Evolutionary conservation across 495 filamentous ascomycete genomes (phyloP).

Genomic region (Podospora australis): DNA sequence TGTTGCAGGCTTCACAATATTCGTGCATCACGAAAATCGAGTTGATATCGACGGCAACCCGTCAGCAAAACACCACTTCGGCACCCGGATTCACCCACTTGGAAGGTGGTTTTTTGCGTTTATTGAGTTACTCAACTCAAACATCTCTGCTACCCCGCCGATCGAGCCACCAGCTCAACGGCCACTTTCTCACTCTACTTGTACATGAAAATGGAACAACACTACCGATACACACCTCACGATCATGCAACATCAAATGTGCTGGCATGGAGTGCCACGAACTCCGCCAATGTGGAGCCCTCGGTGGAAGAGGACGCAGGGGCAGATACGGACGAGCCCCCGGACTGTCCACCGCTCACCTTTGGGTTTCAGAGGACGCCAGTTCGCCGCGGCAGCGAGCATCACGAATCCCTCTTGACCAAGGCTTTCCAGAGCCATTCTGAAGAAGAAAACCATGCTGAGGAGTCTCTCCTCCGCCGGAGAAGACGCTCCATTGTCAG

Average conservation of each 20-base stretch:
- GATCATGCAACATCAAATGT: conserved; percentile 34
- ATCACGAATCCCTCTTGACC: conserved; percentile 71
- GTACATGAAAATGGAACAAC: conserved; percentile 32
- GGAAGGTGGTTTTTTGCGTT: not conserved
- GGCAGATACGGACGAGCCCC: conserved; percentile 29
- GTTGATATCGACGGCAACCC: conserved; percentile 1
- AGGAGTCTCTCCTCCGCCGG: conserved; percentile 11
- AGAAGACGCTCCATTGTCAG: conserved; percentile 67
- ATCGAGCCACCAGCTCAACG: not conserved
- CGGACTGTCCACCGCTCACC: conserved; percentile 14
- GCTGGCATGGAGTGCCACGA: conserved; percentile 34
- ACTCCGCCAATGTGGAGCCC: conserved; percentile 37
- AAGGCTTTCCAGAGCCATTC: conserved; percentile 65
- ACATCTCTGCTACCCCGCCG: conserved; percentile 1
- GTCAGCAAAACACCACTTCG: conserved; percentile 3
- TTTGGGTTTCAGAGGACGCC: conserved; percentile 37
- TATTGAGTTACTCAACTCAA: not conserved
- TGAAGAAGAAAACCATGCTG: conserved; percentile 39
- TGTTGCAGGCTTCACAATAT: conserved; percentile 13
- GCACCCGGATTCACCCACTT: not conserved
- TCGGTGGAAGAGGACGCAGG: conserved; percentile 35
- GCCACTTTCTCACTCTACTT: not conserved
- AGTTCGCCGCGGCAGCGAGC: conserved; percentile 39
- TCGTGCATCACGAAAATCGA: conserved; percentile 3
- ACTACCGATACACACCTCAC: conserved; percentile 25